Conservation (phyloP, 1,139 yeast species). For the Scheffersomyces quercinus region DNA sequence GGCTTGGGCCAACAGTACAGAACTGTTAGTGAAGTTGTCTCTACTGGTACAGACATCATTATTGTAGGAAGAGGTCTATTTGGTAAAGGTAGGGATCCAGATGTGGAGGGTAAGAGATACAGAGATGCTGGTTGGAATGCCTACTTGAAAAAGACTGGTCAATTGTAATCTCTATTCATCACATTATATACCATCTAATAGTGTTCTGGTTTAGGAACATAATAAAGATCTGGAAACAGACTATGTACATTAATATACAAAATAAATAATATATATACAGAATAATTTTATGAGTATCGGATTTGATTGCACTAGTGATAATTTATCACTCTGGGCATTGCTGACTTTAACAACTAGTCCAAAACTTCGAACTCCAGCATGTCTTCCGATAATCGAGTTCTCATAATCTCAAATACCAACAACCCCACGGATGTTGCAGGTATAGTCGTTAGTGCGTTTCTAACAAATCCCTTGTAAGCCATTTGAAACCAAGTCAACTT, state of each 20-base stretch:
- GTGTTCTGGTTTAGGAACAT: neutral
- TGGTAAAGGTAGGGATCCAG: slow-evolving; percentile 94
- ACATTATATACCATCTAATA: no score
- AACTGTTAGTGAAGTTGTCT: slow-evolving; percentile 80
- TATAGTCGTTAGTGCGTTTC: slow-evolving; percentile 71
- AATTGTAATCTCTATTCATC: neutral
- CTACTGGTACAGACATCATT: slow-evolving; percentile 86
- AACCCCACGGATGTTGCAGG: slow-evolving; percentile 90
- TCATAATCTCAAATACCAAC: slow-evolving; percentile 78
- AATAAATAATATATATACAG: no score
- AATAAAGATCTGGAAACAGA: no score
- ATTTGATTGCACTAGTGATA: no score
- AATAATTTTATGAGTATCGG: no score
- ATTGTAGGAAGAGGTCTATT: slow-evolving; percentile 97
- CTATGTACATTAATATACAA: no score
- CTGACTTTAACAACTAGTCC: neutral
- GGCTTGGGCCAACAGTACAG: slow-evolving; percentile 95
- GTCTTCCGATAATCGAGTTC: slow-evolving; percentile 47
- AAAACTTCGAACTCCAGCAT: slow-evolving; percentile 7
- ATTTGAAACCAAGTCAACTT: slow-evolving; percentile 60
- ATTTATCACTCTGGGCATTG: no score
- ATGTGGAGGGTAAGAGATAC: slow-evolving; percentile 83
- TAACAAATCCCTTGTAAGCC: slow-evolving; percentile 74
- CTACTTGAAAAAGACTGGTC: slow-evolving; percentile 49
- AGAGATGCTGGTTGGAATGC: slow-evolving; percentile 95